Conservation (phyloP, 129 eudicot species). For the Pittosporum tobira region DNA sequence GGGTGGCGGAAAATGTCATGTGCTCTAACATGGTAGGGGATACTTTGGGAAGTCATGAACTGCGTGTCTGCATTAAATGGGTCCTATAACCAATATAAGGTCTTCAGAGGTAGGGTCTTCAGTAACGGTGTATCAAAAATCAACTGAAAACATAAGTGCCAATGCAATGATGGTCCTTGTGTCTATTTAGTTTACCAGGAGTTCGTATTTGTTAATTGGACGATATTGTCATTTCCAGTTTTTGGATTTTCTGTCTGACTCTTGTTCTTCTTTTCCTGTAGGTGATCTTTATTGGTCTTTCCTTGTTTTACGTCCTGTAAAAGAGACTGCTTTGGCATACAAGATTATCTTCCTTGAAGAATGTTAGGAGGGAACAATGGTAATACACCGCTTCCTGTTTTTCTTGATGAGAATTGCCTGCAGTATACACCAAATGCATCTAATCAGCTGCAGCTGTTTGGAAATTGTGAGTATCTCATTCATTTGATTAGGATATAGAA, state of each 20-base stretch:
- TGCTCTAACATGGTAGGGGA: too few species aligned
- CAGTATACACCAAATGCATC: constrained; percentile 49
- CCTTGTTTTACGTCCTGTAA: constrained; percentile 5
- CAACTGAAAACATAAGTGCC: not conserved
- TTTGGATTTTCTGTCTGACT: not conserved
- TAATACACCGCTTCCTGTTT: constrained; percentile 45
- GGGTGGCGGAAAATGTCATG: too few species aligned
- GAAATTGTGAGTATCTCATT: constrained; percentile 46
- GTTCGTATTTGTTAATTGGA: too few species aligned
- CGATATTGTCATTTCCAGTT: too few species aligned
- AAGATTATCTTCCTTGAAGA: constrained; percentile 8
- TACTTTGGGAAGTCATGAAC: too few species aligned
- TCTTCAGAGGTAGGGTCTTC: too few species aligned
- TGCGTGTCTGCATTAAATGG: too few species aligned
- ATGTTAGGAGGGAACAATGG: constrained; percentile 77
- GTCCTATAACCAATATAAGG: too few species aligned
- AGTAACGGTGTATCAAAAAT: too few species aligned
- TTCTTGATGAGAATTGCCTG: constrained; percentile 42
- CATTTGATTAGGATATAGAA: not conserved
- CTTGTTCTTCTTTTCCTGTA: constrained; percentile 8
- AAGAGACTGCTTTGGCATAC: not conserved
- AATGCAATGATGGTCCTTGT: too few species aligned
- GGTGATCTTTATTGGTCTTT: constrained; percentile 18
- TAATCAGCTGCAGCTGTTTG: constrained; percentile 74
- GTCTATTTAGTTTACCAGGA: too few species aligned